These are phyloP conservation scores for Phytopythium mirpurense DNA, from an alignment of 352 stramenopile species.

Conservation along the genomic window DNA sequence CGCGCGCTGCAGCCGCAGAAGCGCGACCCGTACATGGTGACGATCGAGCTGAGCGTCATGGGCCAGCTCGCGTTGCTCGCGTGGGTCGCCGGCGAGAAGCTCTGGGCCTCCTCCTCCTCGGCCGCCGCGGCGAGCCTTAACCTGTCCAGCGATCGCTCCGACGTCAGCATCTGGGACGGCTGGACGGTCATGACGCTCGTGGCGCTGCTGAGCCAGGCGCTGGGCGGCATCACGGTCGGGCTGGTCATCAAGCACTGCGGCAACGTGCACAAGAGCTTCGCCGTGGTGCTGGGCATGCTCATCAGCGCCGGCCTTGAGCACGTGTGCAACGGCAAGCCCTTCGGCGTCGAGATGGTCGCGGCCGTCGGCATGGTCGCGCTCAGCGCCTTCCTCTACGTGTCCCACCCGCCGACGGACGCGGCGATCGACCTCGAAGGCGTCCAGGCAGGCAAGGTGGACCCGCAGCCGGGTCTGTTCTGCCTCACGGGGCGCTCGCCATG, in stretches of 20 bases:
- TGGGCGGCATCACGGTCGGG: slow-evolving; percentile 65
- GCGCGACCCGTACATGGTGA: slow-evolving; percentile 75
- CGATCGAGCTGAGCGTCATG: slow-evolving; percentile 71
- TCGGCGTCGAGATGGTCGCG: slow-evolving; percentile 44
- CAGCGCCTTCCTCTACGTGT: slow-evolving; percentile 67
- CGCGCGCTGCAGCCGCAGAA: slow-evolving; percentile 62
- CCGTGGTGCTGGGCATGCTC: slow-evolving; percentile 74
- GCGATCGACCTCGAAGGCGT: too few relatives aligned
- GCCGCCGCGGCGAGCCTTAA: too few relatives aligned
- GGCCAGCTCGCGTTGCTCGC: slow-evolving; percentile 53
- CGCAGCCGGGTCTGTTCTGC: background rate
- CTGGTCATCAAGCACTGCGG: slow-evolving; percentile 85
- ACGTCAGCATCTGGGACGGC: slow-evolving; percentile 46
- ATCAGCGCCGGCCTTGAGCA: slow-evolving; percentile 71
- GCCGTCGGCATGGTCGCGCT: slow-evolving; percentile 58
- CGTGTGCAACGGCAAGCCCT: slow-evolving; percentile 65
- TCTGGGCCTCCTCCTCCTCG: background rate
- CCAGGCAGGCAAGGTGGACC: background rate
- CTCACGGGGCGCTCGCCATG: background rate
- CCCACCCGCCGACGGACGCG: slow-evolving; percentile 32
- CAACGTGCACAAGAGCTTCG: slow-evolving; percentile 84
- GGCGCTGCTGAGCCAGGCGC: slow-evolving; percentile 62
- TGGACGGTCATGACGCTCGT: slow-evolving; percentile 63
- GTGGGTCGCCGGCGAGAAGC: slow-evolving; percentile 30
- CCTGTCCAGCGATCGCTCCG: background rate